A percentile compares a stretch with the other conserved stretches of the same genome.
These are phyloP conservation scores for Chlamydomonas sphaeroides DNA, from an alignment of 139 green algal genomes.

Conservation along the genomic window DNA sequence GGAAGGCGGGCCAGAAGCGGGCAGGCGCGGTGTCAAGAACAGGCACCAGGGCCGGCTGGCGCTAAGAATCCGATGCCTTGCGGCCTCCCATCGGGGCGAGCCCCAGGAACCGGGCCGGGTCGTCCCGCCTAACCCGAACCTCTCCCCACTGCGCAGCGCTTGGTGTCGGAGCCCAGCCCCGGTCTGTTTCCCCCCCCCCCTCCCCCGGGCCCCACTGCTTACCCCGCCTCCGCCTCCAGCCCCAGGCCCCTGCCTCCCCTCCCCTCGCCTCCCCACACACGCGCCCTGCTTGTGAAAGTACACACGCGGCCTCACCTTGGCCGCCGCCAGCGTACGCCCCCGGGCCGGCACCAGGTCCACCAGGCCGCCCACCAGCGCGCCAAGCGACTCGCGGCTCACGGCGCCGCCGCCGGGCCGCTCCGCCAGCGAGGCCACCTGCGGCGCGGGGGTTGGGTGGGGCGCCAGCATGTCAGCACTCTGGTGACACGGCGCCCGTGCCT, in stretches of 20 bases:
- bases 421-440: background rate
- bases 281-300: background rate
- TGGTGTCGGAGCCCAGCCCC: background rate
- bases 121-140: too few relatives aligned
- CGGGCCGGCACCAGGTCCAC: slow-evolving; percentile 12
- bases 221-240: too few relatives aligned
- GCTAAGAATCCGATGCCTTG: background rate
- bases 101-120: too few relatives aligned
- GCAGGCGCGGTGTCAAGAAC: background rate
- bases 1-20: too few relatives aligned
- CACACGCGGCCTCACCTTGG: background rate
- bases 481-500: too few relatives aligned
- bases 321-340: slow-evolving; percentile 16
- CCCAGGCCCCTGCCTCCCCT: background rate
- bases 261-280: background rate
- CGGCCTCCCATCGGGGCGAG: too few relatives aligned
- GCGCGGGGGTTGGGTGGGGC: too few relatives aligned
- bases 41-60: background rate
- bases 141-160: too few relatives aligned
- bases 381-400: slow-evolving; percentile 12
- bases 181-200: too few relatives aligned
- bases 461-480: too few relatives aligned
- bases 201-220: background rate
- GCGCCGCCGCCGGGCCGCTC: background rate
- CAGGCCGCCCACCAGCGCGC: background rate